Evolutionary conservation across 176 grass and related monocot genomes (phyloP).

Genomic region (Rhynchospora pubera): DNA sequence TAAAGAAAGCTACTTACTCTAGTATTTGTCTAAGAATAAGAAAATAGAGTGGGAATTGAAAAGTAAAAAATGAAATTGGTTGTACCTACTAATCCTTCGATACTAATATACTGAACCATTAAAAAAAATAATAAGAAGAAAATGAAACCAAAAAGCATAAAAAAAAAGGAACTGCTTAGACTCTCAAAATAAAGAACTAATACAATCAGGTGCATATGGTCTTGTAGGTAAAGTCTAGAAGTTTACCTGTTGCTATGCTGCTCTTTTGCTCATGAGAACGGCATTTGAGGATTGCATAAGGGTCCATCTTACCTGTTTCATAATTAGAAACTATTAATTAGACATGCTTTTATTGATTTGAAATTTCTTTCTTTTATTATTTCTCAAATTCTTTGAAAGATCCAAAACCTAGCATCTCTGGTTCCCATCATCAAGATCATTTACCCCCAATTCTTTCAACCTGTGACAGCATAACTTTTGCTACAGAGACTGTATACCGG

Average conservation of each 20-base stretch:
- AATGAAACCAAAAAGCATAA: background rate
- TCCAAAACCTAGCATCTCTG: background rate
- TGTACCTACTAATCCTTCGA: background rate
- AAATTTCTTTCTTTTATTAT: background rate
- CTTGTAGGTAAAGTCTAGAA: background rate
- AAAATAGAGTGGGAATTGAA: background rate
- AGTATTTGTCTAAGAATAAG: background rate
- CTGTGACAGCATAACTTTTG: background rate
- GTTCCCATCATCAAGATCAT: background rate
- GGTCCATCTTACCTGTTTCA: slow-evolving; percentile 76
- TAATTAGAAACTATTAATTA: background rate
- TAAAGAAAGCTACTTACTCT: background rate
- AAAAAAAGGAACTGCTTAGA: background rate
- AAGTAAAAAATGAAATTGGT: background rate
- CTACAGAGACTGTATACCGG: background rate
- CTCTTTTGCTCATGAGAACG: slow-evolving; percentile 89
- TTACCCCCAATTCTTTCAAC: background rate
- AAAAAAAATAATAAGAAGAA: background rate
- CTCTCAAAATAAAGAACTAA: background rate
- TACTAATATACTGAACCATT: background rate
- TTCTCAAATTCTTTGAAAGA: background rate
- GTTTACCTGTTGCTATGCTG: slow-evolving; percentile 62
- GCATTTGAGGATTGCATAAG: slow-evolving; percentile 64
- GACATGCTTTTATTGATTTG: background rate
- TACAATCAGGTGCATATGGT: background rate